Evolutionary conservation across 352 stramenopile species (phyloP).

Genomic region (Pythium brassicae): DNA sequence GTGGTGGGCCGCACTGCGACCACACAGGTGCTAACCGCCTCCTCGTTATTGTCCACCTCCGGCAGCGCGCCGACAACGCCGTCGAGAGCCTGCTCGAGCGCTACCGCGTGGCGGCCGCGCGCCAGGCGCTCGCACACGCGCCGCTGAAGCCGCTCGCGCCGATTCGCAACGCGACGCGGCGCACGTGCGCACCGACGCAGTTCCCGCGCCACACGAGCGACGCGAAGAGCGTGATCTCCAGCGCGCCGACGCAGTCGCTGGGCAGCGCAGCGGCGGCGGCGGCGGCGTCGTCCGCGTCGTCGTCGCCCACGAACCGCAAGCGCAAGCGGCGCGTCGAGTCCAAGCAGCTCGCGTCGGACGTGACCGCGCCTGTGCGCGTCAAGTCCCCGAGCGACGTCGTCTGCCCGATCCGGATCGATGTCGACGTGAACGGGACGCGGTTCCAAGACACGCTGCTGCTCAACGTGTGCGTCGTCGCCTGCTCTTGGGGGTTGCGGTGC

Average conservation of each 20-base stretch:
- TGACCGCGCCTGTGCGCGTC: background rate
- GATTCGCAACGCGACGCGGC: slow-evolving; percentile 23
- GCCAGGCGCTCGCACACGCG: slow-evolving; percentile 27
- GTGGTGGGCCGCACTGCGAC: background rate
- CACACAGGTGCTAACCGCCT: background rate
- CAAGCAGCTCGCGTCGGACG: slow-evolving; percentile 26
- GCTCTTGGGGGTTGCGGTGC: no score
- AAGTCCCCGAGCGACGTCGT: slow-evolving; percentile 36
- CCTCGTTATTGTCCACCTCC: background rate
- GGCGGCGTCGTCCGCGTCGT: background rate
- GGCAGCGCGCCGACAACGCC: slow-evolving; percentile 42
- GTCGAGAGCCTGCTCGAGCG: slow-evolving; percentile 64
- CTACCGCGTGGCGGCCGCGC: slow-evolving; percentile 44
- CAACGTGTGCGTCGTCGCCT: slow-evolving; percentile 52
- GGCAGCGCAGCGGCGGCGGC: background rate
- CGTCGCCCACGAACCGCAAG: slow-evolving; percentile 33
- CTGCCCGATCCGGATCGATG: slow-evolving; percentile 71
- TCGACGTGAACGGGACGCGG: slow-evolving; percentile 66
- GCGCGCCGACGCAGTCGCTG: background rate
- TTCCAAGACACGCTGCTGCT: slow-evolving; percentile 79
- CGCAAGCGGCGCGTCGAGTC: slow-evolving; percentile 53
- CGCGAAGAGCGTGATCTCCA: background rate
- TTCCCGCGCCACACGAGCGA: slow-evolving; percentile 24
- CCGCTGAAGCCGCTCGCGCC: slow-evolving; percentile 29
- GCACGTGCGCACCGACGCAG: slow-evolving; percentile 37